Base-by-base conservation (phyloP, 202 grass and related monocot species). In the Hordeum pubiflorum region DNA sequence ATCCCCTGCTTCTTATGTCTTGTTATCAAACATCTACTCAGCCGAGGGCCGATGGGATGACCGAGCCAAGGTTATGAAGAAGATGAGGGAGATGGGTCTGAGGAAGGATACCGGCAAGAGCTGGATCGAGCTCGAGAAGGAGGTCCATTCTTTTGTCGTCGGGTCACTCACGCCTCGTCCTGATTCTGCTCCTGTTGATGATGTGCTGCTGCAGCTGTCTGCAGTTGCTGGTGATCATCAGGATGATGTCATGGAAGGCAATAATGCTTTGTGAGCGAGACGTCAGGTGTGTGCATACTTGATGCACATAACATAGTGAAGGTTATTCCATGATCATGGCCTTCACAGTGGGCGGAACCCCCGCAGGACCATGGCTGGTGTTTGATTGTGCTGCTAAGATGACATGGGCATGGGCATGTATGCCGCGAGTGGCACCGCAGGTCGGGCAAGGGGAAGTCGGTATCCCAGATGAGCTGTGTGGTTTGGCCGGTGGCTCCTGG, bases 21-120 rank as follows among this genome's bases (percentile, higher is more conserved):
- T 97, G 79, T 69, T 97, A 75, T 86, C 89, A 63, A 92, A 97
- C 56, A 87, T 92, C 60, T 87, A 79, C 83, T 97, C 88, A 14
- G 79, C 84, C 0, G 86, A 94, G 56, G 89, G 86, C 23, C 81
- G 75, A 68, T 94, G 89, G 91, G 84, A 83, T 9, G 91, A 94
- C 27, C 88, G 84, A 69, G 84, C 77, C 74, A 82, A 52, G 65
- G 78, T 97, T 44, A 44, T 89, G 64, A 93, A 87, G 55, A 82
- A 61, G 79, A 94, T 94, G 94, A 93, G 79, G 50, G 50, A 81
- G 20, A 80, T 78, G 80, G 86, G 89, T 3, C 81, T 93, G 63
- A 91, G 75, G 81, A 97, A 97, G 84, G 88, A 94, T 77, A 93
- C 88, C 0, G 95, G 92, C 69, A 85, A 89, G 88, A 94, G 90